These are phyloP conservation scores for Sporobolomyces phaffii DNA, from an alignment of 768 basidiomycete genomes.

Conservation along the genomic window DNA sequence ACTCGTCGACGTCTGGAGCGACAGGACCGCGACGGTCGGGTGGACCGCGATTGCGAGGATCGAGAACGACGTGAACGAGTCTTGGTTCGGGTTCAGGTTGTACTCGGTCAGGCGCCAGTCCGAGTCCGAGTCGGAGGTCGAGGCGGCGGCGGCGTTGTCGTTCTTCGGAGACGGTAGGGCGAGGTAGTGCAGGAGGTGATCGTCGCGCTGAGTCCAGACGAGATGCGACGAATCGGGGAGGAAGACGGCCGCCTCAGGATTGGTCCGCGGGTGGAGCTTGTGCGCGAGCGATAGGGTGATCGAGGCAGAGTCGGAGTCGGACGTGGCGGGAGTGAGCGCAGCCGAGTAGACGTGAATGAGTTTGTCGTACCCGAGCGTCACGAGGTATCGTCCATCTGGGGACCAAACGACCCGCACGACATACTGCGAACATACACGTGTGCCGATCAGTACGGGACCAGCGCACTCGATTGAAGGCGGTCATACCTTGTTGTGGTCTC, in stretches of 20 bases:
- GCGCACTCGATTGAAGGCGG: background rate
- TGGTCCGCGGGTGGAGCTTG: slow-evolving; percentile 26
- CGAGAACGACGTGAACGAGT: slow-evolving; percentile 41
- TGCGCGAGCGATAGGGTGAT: slow-evolving; percentile 26
- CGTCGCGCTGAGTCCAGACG: slow-evolving; percentile 37
- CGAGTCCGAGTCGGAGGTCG: background rate
- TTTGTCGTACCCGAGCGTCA: slow-evolving; percentile 41
- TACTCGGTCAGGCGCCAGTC: background rate
- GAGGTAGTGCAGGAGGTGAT: slow-evolving; percentile 43
- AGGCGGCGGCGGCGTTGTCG: background rate
- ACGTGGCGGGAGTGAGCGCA: background rate
- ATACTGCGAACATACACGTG: no score
- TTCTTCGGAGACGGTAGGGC: background rate
- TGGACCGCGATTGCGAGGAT: slow-evolving; percentile 38
- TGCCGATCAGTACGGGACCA: background rate
- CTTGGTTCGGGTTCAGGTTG: slow-evolving; percentile 43
- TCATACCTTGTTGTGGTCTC: slow-evolving; percentile 39
- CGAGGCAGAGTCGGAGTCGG: background rate
- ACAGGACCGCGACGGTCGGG: slow-evolving; percentile 35
- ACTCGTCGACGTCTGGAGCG: slow-evolving; percentile 40
- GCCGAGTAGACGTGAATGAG: slow-evolving; percentile 37
- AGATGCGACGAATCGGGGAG: slow-evolving; percentile 27
- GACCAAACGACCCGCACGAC: slow-evolving; percentile 39
- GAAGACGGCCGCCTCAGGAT: slow-evolving; percentile 43
- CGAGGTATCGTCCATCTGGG: slow-evolving; percentile 35